Evolutionary conservation across 148 eudicot genomes (phyloP).

Genomic region (Polygonum aviculare): DNA sequence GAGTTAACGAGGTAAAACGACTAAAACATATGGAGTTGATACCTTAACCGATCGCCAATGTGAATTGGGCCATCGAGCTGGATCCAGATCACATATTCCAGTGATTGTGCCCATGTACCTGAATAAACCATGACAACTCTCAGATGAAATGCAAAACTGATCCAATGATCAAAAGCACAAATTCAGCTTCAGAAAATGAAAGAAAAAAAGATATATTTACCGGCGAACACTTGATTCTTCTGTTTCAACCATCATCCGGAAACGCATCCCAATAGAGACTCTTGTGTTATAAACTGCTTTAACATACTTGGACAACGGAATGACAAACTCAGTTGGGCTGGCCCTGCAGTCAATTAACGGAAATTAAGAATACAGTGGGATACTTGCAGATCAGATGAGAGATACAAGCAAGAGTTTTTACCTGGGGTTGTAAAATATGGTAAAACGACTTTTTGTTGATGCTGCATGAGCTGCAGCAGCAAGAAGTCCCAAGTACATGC

Average conservation of each 20-base stretch:
- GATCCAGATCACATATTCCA: conserved; percentile 61
- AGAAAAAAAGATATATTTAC: conserved; percentile 19
- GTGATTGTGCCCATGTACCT: conserved; percentile 93
- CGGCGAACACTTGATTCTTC: conserved; percentile 58
- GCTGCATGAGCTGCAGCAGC: conserved; percentile 74
- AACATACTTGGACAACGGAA: conserved; percentile 46
- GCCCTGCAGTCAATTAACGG: conserved; percentile 25
- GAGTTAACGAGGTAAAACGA: conserved; percentile 18
- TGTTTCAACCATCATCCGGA: conserved; percentile 59
- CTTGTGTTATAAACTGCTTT: conserved; percentile 54
- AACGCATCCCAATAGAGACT: conserved; percentile 65
- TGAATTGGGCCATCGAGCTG: conserved; percentile 68
- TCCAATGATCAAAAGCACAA: neutral
- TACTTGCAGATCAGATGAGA: neutral
- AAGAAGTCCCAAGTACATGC: conserved; percentile 63
- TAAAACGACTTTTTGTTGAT: conserved; percentile 47
- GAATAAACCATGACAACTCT: neutral
- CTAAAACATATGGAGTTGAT: conserved; percentile 22
- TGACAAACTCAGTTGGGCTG: conserved; percentile 50
- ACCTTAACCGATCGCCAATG: conserved; percentile 97
- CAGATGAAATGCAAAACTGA: neutral
- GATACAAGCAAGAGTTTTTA: conserved; percentile 10
- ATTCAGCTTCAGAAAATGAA: neutral
- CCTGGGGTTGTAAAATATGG: conserved; percentile 60
- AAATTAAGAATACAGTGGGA: neutral